Evolutionary conservation across 441 rosid species (phyloP).

Genomic region (Eruca vesicaria): DNA sequence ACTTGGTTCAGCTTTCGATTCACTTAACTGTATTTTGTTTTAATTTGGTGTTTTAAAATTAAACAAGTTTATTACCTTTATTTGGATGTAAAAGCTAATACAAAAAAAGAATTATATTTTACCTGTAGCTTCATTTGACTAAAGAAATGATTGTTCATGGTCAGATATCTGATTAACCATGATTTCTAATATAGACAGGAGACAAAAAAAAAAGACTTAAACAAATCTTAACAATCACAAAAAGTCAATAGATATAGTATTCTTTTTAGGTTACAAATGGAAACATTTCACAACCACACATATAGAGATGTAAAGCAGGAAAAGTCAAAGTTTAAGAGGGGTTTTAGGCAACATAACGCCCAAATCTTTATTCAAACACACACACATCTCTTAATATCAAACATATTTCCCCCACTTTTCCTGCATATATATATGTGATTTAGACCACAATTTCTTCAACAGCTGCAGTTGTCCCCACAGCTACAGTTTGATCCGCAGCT

Average conservation of each 20-base stretch:
- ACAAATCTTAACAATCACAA: neutral
- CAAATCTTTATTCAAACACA: slow-evolving; percentile 23
- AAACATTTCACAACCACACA: slow-evolving; percentile 7
- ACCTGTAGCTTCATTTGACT: neutral
- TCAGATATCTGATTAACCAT: neutral
- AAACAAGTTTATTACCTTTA: neutral
- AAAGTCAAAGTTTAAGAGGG: slow-evolving; percentile 14
- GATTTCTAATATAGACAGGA: neutral
- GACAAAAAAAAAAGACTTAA: too few species aligned
- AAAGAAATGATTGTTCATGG: neutral
- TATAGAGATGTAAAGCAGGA: slow-evolving; percentile 3
- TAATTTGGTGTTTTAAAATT: neutral
- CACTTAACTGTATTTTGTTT: neutral
- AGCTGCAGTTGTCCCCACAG: slow-evolving; percentile 45
- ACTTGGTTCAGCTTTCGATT: neutral
- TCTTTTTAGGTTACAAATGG: neutral
- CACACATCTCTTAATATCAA: slow-evolving; percentile 24
- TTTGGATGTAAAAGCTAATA: neutral
- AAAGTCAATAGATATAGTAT: slow-evolving; percentile 8
- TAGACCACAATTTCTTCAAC: slow-evolving; percentile 6
- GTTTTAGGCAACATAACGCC: slow-evolving; percentile 15
- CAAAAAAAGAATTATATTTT: neutral
- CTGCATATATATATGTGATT: neutral
- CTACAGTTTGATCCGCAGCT: slow-evolving; percentile 55
- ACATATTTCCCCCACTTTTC: neutral